Conservation (phyloP, 805 yeast genomes). For the Candida maris region DNA sequence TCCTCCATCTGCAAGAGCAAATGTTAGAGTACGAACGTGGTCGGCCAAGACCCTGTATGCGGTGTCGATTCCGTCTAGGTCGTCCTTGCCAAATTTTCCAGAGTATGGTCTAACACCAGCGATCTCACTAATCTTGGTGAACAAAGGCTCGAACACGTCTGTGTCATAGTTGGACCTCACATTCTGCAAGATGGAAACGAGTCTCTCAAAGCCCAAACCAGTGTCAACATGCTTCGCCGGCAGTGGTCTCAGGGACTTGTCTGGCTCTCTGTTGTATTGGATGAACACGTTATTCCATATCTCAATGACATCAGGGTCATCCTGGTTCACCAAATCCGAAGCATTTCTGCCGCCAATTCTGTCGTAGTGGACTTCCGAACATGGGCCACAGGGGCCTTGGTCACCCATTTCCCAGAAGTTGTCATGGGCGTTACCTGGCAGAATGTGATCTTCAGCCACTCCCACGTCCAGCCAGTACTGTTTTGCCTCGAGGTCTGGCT, state of each 20-base stretch:
- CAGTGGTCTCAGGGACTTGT: conserved; percentile 69
- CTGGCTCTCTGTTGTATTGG: conserved; percentile 93
- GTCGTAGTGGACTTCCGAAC: conserved; percentile 96
- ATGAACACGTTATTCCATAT: conserved; percentile 98
- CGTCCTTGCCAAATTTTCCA: conserved; percentile 93
- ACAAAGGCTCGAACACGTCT: conserved; percentile 90
- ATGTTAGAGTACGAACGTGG: conserved; percentile 94
- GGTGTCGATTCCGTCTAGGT: conserved; percentile 91
- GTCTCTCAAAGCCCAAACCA: conserved; percentile 98
- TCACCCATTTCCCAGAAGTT: conserved; percentile 99
- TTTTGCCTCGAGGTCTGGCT: conserved; percentile 93
- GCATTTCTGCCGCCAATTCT: conserved; percentile 99
- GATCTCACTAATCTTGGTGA: conserved; percentile 80
- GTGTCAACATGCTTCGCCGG: conserved; percentile 97
- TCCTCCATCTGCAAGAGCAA: conserved; percentile 97
- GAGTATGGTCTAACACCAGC: conserved; percentile 89
- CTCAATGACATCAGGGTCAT: conserved; percentile 97
- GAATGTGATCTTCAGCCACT: conserved; percentile 84
- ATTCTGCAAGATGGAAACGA: conserved; percentile 90
- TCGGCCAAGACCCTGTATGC: conserved; percentile 98
- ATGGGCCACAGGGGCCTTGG: conserved; percentile 99
- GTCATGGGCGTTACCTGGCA: conserved; percentile 87
- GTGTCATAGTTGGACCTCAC: conserved; percentile 94
- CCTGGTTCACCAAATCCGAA: conserved; percentile 82
- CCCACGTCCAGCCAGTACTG: conserved; percentile 84